These are phyloP conservation scores for Durusdinium trenchii DNA, from an alignment of 73 alveolate species.

Conservation along the genomic window DNA sequence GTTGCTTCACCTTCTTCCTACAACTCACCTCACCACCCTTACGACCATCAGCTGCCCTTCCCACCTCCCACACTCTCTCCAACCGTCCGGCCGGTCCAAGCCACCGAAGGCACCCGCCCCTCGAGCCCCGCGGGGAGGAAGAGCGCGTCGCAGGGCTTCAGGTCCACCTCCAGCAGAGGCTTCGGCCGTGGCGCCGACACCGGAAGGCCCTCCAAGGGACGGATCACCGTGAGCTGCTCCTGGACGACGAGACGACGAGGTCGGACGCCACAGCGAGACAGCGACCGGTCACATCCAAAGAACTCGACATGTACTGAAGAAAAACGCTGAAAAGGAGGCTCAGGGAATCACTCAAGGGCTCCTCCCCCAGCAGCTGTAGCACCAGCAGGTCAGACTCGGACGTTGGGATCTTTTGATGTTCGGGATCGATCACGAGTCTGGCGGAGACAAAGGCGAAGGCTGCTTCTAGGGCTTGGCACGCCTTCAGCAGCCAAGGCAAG, in stretches of 20 bases:
- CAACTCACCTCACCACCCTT: too few relatives aligned
- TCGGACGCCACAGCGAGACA: neutral
- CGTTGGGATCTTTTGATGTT: neutral
- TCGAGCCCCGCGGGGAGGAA: slow-evolving; percentile 5
- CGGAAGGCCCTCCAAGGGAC: slow-evolving; percentile 51
- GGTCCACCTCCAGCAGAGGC: slow-evolving; percentile 22
- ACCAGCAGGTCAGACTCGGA: slow-evolving; percentile 27
- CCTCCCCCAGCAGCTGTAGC: slow-evolving; percentile 60
- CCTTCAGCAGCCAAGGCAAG: slow-evolving; percentile 42
- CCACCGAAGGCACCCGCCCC: too few relatives aligned
- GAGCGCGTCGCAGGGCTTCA: slow-evolving; percentile 36
- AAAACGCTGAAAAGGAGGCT: neutral
- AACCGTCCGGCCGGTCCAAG: too few relatives aligned
- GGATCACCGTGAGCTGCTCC: neutral
- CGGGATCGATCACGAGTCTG: neutral
- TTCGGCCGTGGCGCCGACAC: slow-evolving; percentile 56
- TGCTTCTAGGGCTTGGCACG: neutral
- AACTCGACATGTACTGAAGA: neutral
- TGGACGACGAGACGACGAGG: neutral
- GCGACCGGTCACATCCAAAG: neutral
- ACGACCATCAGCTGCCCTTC: too few relatives aligned
- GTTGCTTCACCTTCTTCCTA: too few relatives aligned
- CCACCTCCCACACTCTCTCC: too few relatives aligned
- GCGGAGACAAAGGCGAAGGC: neutral
- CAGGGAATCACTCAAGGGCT: neutral